phyloP scores from a whole-genome alignment of 1,284 basidiomycete species.

The Heterobasidion parviporum region DNA sequence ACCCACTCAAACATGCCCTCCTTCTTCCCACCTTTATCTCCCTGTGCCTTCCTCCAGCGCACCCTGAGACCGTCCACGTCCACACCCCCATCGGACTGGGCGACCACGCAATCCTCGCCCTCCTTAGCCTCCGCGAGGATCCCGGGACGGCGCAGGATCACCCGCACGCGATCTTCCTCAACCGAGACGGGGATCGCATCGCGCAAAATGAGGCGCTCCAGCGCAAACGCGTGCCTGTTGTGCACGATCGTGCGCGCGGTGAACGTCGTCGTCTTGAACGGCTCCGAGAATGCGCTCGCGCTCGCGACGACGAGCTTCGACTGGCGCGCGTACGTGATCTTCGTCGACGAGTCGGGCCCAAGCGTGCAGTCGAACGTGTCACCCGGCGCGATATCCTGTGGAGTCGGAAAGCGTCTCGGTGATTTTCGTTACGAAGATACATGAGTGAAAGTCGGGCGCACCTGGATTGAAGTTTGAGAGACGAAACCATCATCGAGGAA shows the following conservation, averaged over 20 bases:
- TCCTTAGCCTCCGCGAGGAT: conserved; percentile 34
- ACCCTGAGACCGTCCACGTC: conserved; percentile 1
- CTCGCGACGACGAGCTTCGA: conserved; percentile 24
- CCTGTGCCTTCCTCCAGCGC: conserved; percentile 16
- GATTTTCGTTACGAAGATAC: not conserved
- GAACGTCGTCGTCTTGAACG: conserved; percentile 33
- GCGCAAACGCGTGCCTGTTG: conserved; percentile 38
- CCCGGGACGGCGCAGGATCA: conserved; percentile 37
- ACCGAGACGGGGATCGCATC: conserved; percentile 38
- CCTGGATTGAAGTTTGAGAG: conserved; percentile 35
- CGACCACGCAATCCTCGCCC: conserved; percentile 27
- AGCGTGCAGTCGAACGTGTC: conserved; percentile 48
- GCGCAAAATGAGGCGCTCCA: conserved; percentile 36
- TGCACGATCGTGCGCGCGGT: conserved; percentile 34
- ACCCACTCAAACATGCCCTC: conserved; percentile 23
- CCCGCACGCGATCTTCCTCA: conserved; percentile 28
- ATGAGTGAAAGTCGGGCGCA: conserved; percentile 11
- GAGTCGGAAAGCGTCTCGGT: not conserved
- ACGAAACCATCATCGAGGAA: conserved; percentile 44
- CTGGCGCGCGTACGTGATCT: conserved; percentile 38
- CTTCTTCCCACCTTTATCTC: conserved; percentile 18
- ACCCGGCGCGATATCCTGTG: conserved; percentile 35
- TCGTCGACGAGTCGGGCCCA: conserved; percentile 40
- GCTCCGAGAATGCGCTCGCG: conserved; percentile 35
- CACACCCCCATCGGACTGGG: conserved; percentile 4